Conservation (phyloP, 345 rosid genomes). For the Citrus unshiu region DNA sequence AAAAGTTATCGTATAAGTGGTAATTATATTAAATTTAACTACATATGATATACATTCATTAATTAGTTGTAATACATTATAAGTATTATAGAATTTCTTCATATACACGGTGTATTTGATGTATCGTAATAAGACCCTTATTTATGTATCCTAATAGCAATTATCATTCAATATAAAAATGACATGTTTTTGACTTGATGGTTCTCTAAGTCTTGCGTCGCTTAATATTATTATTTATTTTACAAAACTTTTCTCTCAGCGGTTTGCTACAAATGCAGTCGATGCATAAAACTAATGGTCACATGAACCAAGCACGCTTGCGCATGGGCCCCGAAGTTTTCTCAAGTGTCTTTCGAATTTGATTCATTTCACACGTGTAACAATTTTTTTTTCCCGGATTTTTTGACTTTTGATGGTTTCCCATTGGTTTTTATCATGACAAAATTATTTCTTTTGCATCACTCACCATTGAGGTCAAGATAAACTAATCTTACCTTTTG, state of each 20-base stretch:
- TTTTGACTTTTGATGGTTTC: not conserved
- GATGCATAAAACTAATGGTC: not conserved
- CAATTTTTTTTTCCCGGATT: not conserved
- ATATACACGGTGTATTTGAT: no score
- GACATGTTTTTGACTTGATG: not conserved
- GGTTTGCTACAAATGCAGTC: not conserved
- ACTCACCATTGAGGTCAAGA: no score
- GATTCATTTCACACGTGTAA: conserved; percentile 1
- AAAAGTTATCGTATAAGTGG: no score
- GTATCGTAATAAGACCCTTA: no score
- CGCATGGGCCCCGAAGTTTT: no score
- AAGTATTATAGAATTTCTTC: no score
- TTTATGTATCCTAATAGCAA: no score
- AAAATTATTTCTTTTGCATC: not conserved
- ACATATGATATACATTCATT: accelerated
- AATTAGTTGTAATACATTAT: no score
- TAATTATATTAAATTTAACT: no score
- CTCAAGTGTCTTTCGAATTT: not conserved
- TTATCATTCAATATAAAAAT: not conserved
- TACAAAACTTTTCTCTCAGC: not conserved
- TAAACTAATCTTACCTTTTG: no score
- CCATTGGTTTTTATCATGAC: not conserved
- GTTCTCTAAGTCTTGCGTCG: not conserved
- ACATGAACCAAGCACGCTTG: not conserved
- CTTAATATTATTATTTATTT: not conserved